Conservation (phyloP, 441 rosid species). For the Adansonia gregorii region DNA sequence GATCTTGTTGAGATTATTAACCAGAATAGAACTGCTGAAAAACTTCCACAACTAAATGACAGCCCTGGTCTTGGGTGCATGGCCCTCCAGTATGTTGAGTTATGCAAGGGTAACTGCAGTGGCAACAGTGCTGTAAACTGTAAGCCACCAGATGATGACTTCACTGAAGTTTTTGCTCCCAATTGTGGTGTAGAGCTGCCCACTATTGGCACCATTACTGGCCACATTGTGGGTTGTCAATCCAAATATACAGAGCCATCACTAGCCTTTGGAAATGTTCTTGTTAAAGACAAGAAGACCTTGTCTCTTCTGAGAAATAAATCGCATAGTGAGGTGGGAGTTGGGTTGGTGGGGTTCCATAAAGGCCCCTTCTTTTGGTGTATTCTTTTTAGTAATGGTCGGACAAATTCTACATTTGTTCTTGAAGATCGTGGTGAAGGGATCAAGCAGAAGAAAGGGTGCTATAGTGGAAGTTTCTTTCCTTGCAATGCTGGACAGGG, state of each 20-base stretch:
- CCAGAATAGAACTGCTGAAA: slow-evolving; percentile 62
- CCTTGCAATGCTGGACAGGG: slow-evolving; percentile 60
- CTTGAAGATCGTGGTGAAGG: slow-evolving; percentile 79
- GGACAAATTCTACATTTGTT: slow-evolving; percentile 61
- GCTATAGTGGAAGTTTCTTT: slow-evolving; percentile 72
- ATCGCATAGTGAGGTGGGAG: slow-evolving; percentile 70
- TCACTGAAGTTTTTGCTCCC: slow-evolving; percentile 79
- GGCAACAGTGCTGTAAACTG: slow-evolving; percentile 55
- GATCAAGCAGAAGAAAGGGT: slow-evolving; percentile 74
- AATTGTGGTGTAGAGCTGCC: slow-evolving; percentile 87
- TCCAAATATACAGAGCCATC: slow-evolving; percentile 60
- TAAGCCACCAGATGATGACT: slow-evolving; percentile 71
- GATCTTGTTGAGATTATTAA: slow-evolving; percentile 75
- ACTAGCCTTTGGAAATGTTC: slow-evolving; percentile 60
- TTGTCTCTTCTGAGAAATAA: slow-evolving; percentile 60
- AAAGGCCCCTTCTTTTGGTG: slow-evolving; percentile 79
- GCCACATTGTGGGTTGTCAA: slow-evolving; percentile 75
- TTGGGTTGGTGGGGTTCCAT: slow-evolving; percentile 65
- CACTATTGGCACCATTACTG: slow-evolving; percentile 68
- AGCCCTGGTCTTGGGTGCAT: slow-evolving; percentile 95
- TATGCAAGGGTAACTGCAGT: slow-evolving; percentile 76
- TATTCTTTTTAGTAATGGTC: slow-evolving; percentile 61
- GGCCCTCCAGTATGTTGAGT: slow-evolving; percentile 74
- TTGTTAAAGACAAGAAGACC: slow-evolving; percentile 54
- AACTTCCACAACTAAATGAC: slow-evolving; percentile 56